Evolutionary conservation across 345 rosid genomes (phyloP).

Genomic region (Pistacia integerrima): DNA sequence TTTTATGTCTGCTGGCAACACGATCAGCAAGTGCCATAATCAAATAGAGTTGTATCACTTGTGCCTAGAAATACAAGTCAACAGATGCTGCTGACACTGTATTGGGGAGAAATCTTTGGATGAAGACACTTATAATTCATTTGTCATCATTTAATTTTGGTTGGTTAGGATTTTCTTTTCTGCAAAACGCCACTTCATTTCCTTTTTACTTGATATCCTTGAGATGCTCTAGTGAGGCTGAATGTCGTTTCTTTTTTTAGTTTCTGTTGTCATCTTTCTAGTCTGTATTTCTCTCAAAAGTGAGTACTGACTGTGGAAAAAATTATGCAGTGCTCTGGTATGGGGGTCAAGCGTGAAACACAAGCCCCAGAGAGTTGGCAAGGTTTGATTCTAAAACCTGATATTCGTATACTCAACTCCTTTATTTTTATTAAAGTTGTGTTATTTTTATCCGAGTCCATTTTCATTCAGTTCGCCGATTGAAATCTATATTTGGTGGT

Average conservation of each 20-base stretch:
- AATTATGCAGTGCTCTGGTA: constrained; percentile 72
- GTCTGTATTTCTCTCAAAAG: neutral
- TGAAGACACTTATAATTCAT: neutral
- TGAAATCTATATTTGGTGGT: neutral
- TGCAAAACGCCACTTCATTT: neutral
- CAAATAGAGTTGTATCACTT: neutral
- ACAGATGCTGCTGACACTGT: neutral
- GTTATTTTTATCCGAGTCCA: neutral
- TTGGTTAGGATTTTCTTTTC: neutral
- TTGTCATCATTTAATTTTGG: neutral
- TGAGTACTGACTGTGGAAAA: constrained; percentile 13
- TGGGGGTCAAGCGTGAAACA: constrained; percentile 99
- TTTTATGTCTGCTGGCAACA: neutral
- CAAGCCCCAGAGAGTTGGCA: constrained; percentile 99
- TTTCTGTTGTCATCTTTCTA: neutral
- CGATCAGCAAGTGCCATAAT: neutral
- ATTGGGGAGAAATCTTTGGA: neutral
- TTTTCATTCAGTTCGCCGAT: neutral
- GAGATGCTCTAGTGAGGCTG: neutral
- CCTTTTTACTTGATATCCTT: neutral
- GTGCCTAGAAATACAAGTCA: too few species aligned
- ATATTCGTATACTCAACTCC: constrained; percentile 4
- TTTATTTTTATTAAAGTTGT: neutral
- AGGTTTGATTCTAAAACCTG: constrained; percentile 45
- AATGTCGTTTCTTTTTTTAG: neutral